Conservation (phyloP, 768 basidiomycete genomes). For the Leccinum truebloodii region DNA sequence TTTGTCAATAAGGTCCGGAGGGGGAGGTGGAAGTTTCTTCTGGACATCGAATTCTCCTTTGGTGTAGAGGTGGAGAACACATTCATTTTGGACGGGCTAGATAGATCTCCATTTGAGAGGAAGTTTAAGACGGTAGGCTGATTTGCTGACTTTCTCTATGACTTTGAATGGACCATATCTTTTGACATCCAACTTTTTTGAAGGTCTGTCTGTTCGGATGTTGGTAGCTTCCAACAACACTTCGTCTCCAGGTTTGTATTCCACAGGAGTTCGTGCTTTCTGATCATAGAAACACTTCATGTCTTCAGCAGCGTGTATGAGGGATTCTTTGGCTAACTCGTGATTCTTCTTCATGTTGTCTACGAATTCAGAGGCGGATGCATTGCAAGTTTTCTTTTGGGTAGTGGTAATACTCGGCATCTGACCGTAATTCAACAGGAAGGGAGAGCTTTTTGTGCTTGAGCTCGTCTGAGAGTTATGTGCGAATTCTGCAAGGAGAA, state of each 20-base stretch:
- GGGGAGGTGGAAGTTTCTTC: background rate
- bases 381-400: no score
- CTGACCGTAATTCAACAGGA: background rate
- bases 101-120: background rate
- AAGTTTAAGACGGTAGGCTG: background rate
- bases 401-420: background rate
- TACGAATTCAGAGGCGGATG: background rate
- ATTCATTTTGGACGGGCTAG: background rate
- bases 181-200: background rate
- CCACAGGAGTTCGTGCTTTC: background rate
- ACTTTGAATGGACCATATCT: background rate
- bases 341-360: background rate
- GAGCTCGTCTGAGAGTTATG: background rate
- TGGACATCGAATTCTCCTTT: background rate
- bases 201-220: background rate
- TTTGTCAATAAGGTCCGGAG: background rate
- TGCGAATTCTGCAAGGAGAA: background rate
- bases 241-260: background rate
- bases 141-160: fast-evolving
- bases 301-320: background rate
- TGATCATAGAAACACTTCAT: background rate
- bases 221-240: background rate
- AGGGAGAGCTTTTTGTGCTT: background rate
- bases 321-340: background rate
- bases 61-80: background rate